Base-by-base conservation (phyloP, 2,329 filamentous ascomycete genomes). In the Colletotrichum filicis region DNA sequence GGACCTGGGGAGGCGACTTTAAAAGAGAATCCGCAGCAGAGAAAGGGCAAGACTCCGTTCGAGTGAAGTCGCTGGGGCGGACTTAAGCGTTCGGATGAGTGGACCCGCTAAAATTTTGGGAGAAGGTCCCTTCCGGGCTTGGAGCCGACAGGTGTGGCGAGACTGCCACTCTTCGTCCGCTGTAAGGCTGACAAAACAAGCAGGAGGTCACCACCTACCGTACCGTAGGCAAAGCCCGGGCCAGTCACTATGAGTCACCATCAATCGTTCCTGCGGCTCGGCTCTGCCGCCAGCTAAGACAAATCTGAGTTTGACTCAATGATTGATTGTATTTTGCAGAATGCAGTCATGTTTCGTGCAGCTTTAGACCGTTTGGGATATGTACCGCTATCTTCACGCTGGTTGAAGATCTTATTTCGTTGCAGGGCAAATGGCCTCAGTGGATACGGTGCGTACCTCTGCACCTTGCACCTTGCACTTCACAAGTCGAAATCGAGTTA, bases 141-240 rank as follows among this genome's bases (percentile, higher is more conserved):
- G 26, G 22, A 7, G 14, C 37, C 37, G 16, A 42, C 59, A 49
- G 37, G 68, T 65, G 72, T 74, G 69, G 72, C 72, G 56, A 42
- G 14, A 49, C 42, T 49, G 42, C 42, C 19, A 74, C 11, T 59
- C 14, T 42, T 42, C 37, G 55, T 22, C 57, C 68, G 26, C 68
- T 74, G 57, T 65, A 61, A 65, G 69, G 72, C 69, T 74, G 72
- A 73, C 69, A 49, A 73, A 74, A 73, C 19, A 73, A 57, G n/a
- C 49, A 30, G 53, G 37, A 24, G 42, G 42, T 49, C 12, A 24
- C 57, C 37, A 19, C 37, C 37, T 16, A 12, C 5, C 5, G 8
- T 7, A 7, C 14, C 42, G 26, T 52, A n/a, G 1, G 22, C 24
- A 28, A 53, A 52, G n/a, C 66, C n/a, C 60, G 24, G 46, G 35